These are phyloP conservation scores for Picochlorum sp. DNA, from an alignment of 139 green algal species.

Conservation along the genomic window DNA sequence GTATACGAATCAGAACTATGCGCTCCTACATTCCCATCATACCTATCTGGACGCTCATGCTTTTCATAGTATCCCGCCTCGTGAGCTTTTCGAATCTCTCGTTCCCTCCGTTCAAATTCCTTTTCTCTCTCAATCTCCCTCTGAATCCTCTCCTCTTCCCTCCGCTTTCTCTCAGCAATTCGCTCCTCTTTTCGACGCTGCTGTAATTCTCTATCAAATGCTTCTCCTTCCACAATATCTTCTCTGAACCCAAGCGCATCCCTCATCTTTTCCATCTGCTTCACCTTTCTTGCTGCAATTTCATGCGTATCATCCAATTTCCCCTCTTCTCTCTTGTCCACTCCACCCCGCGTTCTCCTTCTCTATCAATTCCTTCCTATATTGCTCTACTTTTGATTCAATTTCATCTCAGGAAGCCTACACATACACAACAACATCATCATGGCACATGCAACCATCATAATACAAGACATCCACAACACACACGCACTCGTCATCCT, in stretches of 20 bases:
- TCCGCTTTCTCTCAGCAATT: conserved; percentile 34
- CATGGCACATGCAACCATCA: neutral
- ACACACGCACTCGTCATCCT: conserved; percentile 54
- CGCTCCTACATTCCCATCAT: neutral
- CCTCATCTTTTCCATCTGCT: conserved; percentile 72
- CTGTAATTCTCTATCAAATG: conserved; percentile 83
- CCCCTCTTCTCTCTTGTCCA: neutral
- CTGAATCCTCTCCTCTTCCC: conserved; percentile 28
- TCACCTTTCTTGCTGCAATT: conserved; percentile 62
- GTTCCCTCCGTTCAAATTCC: conserved; percentile 7
- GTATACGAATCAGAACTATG: neutral
- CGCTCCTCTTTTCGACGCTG: conserved; percentile 42
- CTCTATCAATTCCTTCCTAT: conserved; percentile 13
- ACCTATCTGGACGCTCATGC: neutral
- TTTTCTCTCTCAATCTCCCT: conserved; percentile 1
- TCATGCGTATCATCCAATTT: conserved; percentile 69
- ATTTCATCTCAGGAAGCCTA: conserved; percentile 48
- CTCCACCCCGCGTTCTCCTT: conserved; percentile 16
- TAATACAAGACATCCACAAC: neutral
- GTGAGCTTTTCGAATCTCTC: neutral
- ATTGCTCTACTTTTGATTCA: conserved; percentile 27
- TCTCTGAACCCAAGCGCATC: conserved; percentile 51
- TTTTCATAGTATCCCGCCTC: conserved; percentile 2
- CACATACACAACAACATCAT: conserved; percentile 9
- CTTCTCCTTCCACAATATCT: conserved; percentile 74